These are phyloP conservation scores for Alternaria sp. DNA, from an alignment of 2,329 filamentous ascomycete species.

Conservation along the genomic window DNA sequence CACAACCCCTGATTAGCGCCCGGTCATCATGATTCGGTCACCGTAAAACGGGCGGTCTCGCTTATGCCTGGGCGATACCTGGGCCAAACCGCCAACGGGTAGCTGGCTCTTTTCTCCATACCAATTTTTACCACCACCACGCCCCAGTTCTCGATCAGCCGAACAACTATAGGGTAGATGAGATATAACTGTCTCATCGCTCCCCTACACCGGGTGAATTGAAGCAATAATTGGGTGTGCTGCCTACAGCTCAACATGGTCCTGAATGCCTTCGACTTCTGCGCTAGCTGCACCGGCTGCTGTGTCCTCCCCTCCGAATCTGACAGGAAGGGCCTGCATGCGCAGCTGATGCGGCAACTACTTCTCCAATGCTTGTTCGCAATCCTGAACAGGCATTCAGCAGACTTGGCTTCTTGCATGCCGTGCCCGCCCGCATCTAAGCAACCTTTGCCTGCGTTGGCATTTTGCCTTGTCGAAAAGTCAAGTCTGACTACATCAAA, in stretches of 20 bases:
- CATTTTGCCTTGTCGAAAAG: conserved; percentile 4
- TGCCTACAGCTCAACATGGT: conserved; percentile 7
- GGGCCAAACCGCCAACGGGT: conserved; percentile 13
- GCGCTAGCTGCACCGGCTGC: conserved; percentile 10
- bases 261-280: background rate
- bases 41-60: conserved; percentile 13
- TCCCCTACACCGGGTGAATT: conserved; percentile 13
- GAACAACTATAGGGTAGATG: conserved; percentile 3
- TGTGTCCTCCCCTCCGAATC: conserved; percentile 6
- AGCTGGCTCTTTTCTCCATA: conserved; percentile 12
- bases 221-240: conserved; percentile 11
- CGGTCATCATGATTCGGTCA: conserved; percentile 4
- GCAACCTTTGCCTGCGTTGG: conserved; percentile 13
- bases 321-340: conserved; percentile 1
- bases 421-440: conserved; percentile 9
- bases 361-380: conserved; percentile 19
- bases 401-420: conserved; percentile 13
- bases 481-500: conserved; percentile 7
- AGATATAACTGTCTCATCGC: background rate
- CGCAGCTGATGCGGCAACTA: conserved; percentile 16
- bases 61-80: conserved; percentile 15
- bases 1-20: conserved; percentile 10
- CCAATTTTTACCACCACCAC: conserved; percentile 11
- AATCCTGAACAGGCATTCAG: conserved; percentile 7
- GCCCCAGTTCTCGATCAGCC: conserved; percentile 8